Evolutionary conservation across 2,329 filamentous ascomycete genomes (phyloP).

Genomic region (Fusarium newnesense): DNA sequence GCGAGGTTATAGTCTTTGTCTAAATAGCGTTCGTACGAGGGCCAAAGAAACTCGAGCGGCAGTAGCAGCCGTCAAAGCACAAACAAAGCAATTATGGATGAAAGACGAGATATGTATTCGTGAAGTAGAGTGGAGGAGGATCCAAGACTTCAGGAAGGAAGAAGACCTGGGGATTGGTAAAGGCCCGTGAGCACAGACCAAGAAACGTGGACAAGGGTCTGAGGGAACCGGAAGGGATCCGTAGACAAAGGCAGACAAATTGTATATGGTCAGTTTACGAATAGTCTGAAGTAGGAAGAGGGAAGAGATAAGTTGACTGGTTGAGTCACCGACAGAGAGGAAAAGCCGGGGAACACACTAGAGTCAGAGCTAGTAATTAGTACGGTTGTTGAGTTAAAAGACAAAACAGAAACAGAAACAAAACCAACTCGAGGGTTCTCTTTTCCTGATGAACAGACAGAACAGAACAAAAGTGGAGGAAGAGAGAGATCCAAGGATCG

Average conservation of each 20-base stretch:
- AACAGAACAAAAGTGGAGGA: slow-evolving; percentile 32
- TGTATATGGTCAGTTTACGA: slow-evolving; percentile 8
- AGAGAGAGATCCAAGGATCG: slow-evolving; percentile 21
- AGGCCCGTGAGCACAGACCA: slow-evolving; percentile 33
- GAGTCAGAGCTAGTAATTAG: neutral
- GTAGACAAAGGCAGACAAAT: neutral
- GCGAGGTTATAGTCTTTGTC: neutral
- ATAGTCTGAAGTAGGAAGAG: neutral
- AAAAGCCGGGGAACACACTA: neutral
- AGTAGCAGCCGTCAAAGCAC: neutral
- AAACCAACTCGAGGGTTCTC: neutral
- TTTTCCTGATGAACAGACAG: slow-evolving; percentile 3
- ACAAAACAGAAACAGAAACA: slow-evolving; percentile 2
- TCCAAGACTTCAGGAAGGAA: slow-evolving; percentile 17
- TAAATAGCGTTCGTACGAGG: neutral
- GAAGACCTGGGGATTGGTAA: slow-evolving; percentile 36
- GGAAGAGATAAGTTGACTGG: neutral
- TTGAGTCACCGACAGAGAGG: neutral
- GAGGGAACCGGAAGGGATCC: neutral
- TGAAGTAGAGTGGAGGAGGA: slow-evolving; percentile 31
- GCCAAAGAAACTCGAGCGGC: neutral
- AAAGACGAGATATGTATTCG: neutral
- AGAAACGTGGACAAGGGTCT: slow-evolving; percentile 26
- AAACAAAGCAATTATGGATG: slow-evolving; percentile 24
- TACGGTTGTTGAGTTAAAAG: neutral